Evolutionary conservation across 805 yeast genomes (phyloP).

Genomic region (Saccharomycopsis fermentans): DNA sequence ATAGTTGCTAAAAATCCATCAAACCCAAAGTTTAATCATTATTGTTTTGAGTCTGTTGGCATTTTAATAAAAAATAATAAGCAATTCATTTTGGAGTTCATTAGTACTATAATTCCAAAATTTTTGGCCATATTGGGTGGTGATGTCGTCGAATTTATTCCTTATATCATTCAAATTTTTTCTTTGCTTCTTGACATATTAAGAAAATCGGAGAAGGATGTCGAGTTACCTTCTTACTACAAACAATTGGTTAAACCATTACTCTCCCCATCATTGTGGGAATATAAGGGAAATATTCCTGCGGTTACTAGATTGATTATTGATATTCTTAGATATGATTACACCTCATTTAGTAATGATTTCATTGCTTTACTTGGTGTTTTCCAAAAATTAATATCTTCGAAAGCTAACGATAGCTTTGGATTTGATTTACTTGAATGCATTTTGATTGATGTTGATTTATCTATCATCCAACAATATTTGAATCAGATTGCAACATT

Average conservation of each 20-base stretch:
- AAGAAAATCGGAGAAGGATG: conserved; percentile 27
- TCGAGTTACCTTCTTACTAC: conserved; percentile 53
- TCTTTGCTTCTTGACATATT: conserved; percentile 62
- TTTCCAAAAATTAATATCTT: conserved; percentile 86
- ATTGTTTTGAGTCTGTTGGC: conserved; percentile 79
- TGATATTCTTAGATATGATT: conserved; percentile 43
- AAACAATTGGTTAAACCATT: conserved; percentile 67
- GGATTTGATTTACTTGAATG: conserved; percentile 81
- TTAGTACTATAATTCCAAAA: conserved; percentile 52
- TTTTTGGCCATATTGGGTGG: conserved; percentile 58
- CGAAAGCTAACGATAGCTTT: conserved; percentile 65
- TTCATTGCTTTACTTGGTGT: conserved; percentile 84
- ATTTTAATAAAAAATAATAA: conserved; percentile 45
- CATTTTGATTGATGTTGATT: conserved; percentile 49
- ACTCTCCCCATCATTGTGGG: conserved; percentile 90
- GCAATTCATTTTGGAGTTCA: conserved; percentile 31
- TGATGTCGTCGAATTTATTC: conserved; percentile 90
- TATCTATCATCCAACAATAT: conserved; percentile 39
- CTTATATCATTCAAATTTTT: conserved; percentile 85
- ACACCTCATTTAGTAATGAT: conserved; percentile 28
- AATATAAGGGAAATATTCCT: conserved; percentile 83
- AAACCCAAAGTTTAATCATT: conserved; percentile 89
- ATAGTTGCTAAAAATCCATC: conserved; percentile 84
- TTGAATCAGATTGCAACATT: conserved; percentile 66
- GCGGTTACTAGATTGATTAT: conserved; percentile 76